Percentiles rank a stretch among this genome's conserved stretches.
Evolutionary conservation across 805 yeast genomes (phyloP).

Genomic region (Lipomyces japonicus): DNA sequence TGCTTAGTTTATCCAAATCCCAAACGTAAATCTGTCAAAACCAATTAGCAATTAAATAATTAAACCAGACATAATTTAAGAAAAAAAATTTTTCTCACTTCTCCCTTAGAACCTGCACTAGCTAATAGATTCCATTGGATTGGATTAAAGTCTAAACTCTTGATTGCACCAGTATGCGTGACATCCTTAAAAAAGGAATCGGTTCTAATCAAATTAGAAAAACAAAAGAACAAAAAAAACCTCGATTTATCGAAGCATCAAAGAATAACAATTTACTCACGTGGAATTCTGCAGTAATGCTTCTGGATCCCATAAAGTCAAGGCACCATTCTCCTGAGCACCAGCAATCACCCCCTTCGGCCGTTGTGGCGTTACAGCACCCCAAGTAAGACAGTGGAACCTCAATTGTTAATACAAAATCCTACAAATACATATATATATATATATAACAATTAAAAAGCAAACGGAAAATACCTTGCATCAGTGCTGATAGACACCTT

Average conservation of each 20-base stretch:
- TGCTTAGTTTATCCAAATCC: conserved; percentile 66
- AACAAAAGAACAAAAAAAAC: not conserved
- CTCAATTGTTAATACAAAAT: conserved; percentile 32
- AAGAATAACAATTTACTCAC: conserved; percentile 9
- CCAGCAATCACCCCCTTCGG: conserved; percentile 68
- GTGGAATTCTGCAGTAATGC: conserved; percentile 36
- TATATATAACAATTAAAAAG: not conserved
- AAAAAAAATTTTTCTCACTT: conserved; percentile 34
- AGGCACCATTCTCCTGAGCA: conserved; percentile 77
- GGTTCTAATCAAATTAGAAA: conserved; percentile 36
- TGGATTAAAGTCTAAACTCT: conserved; percentile 72
- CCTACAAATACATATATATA: not conserved
- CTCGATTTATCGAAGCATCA: not conserved
- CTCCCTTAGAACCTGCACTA: conserved; percentile 86
- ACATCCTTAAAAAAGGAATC: conserved; percentile 49
- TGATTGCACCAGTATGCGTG: conserved; percentile 64
- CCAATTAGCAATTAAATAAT: conserved; percentile 1
- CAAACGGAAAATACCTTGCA: conserved; percentile 40
- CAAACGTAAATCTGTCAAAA: conserved; percentile 63
- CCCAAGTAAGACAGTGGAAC: conserved; percentile 84
- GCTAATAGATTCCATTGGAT: conserved; percentile 67
- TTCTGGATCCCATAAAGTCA: conserved; percentile 71
- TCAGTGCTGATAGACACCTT: conserved; percentile 47
- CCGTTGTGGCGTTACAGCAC: conserved; percentile 50
- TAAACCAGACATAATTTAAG: not conserved